phyloP scores from a whole-genome alignment of 2,329 filamentous ascomycete genomes.

The Diaporthe sp. region DNA sequence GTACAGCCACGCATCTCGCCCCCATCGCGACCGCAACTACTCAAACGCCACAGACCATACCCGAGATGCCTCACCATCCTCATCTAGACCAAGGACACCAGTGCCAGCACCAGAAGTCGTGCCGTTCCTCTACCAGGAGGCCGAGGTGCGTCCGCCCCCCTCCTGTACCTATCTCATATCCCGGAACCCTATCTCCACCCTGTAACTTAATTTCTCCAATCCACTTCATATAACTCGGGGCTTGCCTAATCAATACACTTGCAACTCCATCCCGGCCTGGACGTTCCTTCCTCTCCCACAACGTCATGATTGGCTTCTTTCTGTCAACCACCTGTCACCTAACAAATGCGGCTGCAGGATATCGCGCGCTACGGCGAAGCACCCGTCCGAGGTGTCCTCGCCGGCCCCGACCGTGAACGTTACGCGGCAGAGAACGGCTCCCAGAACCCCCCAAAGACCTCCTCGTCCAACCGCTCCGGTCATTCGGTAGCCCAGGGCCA shows the following conservation, averaged over 20 bases:
- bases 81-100: conserved; percentile 86
- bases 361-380: conserved; percentile 84
- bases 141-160: conserved; percentile 70
- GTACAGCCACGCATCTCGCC: conserved; percentile 68
- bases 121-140: conserved; percentile 96
- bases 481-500: conserved; percentile 75
- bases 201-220: conserved; percentile 43
- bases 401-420: conserved; percentile 78
- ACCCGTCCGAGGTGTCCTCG: conserved; percentile 78
- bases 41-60: conserved; percentile 82
- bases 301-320: conserved; percentile 22
- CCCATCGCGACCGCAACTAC: conserved; percentile 82
- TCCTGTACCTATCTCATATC: conserved; percentile 46
- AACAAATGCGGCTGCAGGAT: conserved; percentile 64
- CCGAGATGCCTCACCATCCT: conserved; percentile 80
- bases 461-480: conserved; percentile 72
- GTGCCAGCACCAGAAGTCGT: conserved; percentile 93
- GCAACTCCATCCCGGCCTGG: conserved; percentile 44
- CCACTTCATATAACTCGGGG: conserved; percentile 40
- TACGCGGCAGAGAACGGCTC: conserved; percentile 66
- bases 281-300: conserved; percentile 13
- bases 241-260: conserved; percentile 33
- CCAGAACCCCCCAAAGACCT: conserved; percentile 70
- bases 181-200: conserved; percentile 42
- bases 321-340: conserved; percentile 28